Evolutionary conservation across 345 rosid species (phyloP), one percentile per base, ranked within the genome.

Genomic region (Aethionema arabicum): DNA sequence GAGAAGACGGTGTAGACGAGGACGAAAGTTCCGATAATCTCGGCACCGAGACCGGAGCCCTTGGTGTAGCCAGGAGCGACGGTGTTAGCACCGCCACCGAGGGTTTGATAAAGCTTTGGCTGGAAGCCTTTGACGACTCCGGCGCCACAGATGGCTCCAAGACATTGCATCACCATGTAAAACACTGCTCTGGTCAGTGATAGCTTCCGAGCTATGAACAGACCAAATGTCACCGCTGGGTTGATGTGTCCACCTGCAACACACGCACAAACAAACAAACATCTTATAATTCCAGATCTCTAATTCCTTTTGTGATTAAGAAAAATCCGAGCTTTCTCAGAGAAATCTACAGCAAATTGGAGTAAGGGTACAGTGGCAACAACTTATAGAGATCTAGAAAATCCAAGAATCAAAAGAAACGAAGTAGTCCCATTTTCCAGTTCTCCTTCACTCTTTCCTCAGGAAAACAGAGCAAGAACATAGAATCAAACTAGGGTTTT

Each of bases 91-190:
- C 83, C 83, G 6, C 83, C 83, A 32, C 78, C 80, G 29, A 64
- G 62, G 11, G 52, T 5, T 60, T 74, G 72, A 41, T 66, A 79
- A 11, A 33, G 71, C 3, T 9, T 44, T 40, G 72, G 74, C 58
- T 73, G 71, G 67, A 76, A 74, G 3, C 83, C 83, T 54, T 76
- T 79, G 53, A 79, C 81, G 0, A 76, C 83, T 16, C 83, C 81
- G 6, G 80, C 83, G 21, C 78, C 80, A 15, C 78, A 74, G 48
- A 71, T 70, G 32, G 76, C 79, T 32, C 82, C 82, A 2, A 74
- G 71, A 33, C 76, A 76, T 66, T 76, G 80, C 80, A 72, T 72
- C 0, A 66, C 42, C 1, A 72, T 73, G 72, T 73, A 67, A 60
- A 35, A 73, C 4, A 73, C 33, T 5, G 76, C 72, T 49, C 76